Base-by-base conservation (phyloP, 2,329 filamentous ascomycete species). In the Chaetomium globosum region DNA sequence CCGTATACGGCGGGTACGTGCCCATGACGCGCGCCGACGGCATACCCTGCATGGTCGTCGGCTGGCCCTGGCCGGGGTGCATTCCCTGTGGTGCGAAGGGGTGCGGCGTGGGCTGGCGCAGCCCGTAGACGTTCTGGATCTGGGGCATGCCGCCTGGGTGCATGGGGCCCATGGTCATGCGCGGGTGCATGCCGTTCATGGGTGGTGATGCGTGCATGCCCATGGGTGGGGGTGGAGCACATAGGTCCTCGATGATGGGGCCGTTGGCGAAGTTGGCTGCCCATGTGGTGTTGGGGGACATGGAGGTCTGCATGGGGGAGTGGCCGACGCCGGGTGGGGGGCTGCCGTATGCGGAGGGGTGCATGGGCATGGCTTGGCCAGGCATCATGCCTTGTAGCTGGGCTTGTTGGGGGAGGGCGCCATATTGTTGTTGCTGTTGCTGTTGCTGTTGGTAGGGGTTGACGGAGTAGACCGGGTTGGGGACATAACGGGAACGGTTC, bases 221-320 rank as follows among this genome's bases (percentile, higher is more conserved):
- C 46, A 67, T 61, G 7, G 57, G 67, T 3, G 53, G 65, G 7
- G 65, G 67, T 5, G 67, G 67, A 1, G 65, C 65, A 33, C 65
- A 65, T 21, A 69, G 67, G 19, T 69, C 67, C n/a, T 69, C 67
- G 59, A 69, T 69, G 58, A 69, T 69, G 30, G 67, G 65, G 23
- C 67, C 67, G 57, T 67, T 67, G 65, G 67, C 39, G 33, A 69
- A 69, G 57, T 59, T 64, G 1, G 67, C 26, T 12, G 65, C 49
- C 65, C 65, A 69, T 31, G 63, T 49, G 1, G 60, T 6, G 28
- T 26, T 39, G 19, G 61, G 57, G 36, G 67, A 64, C 43, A 68
- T 54, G 10, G 64, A 36, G 13, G 31, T n/a, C 23, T 59, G 67
- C 12, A 67, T 56, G 13, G 67, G 65, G 4, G 67, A 65, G 3